Base-by-base conservation (phyloP, 306 rosid species). In the Alnus rubra region DNA sequence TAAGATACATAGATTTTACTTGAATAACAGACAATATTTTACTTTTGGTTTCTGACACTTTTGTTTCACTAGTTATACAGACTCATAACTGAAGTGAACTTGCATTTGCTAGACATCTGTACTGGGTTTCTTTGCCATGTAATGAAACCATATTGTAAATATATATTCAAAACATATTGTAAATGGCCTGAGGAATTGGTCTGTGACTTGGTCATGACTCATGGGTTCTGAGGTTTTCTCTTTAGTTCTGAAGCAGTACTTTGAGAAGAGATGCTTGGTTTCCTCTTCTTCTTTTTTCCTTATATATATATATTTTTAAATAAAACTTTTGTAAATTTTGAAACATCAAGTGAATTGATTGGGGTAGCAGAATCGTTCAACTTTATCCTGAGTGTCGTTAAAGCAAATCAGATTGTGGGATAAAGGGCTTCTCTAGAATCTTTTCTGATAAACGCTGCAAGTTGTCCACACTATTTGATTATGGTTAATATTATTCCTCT, bases 21-120 rank as follows among this genome's bases (percentile, higher is more conserved):
- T 52, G 74, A 37, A 74, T 16, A 50, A 67, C 55, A 15, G 60
- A 4, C 11, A 55, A 15, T 51, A 54, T 72, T 79, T 74, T 78
- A 10, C 52, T 67, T 83, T 76, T 54, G 30, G 33, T 65, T 64
- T 69, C 78, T 75, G 59, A 23, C 60, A 67, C 82, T 68, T 78
- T 42, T 45, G 11, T 63, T 63, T 5, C 44, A 4, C 4, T 19
- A 33, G 9, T 64, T 64, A 33, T 35, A 64, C 65, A 8, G 65
- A 58, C 65, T 33, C 37, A 10, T 28, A 31, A 60, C 18, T 30
- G 18, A 9, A 64, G 37, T 64, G 70, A 33, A 48, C 23, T 39
- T 68, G 51, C 28, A 18, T n/a, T 4, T 3, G 2, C 4, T 59
- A 28, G 65, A 28, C 59, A 13, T 58, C 64, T 58, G 64, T 4